phyloP scores from a whole-genome alignment of 2,329 filamentous ascomycete species.

The Xylariaceae sp. region DNA sequence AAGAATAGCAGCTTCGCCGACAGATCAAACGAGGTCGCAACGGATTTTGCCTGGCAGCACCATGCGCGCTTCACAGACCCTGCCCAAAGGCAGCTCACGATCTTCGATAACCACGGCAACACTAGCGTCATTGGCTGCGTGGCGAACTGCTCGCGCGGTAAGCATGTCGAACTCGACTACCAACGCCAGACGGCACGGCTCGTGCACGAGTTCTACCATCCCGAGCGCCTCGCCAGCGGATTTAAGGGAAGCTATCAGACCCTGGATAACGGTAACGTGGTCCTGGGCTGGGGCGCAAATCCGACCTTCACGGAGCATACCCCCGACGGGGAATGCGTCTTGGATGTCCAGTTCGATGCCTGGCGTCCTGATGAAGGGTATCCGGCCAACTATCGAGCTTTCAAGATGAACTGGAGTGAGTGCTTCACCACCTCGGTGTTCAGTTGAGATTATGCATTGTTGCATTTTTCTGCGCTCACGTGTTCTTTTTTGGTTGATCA shows the following conservation, averaged over 20 bases:
- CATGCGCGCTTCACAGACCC: slow-evolving; percentile 14
- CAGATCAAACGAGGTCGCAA: slow-evolving; percentile 12
- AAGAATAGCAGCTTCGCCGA: slow-evolving; percentile 17
- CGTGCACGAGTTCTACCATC: slow-evolving; percentile 15
- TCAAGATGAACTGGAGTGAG: slow-evolving; percentile 29
- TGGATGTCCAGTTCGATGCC: slow-evolving; percentile 30
- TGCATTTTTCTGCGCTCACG: too few species aligned
- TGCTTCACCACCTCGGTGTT: too few species aligned
- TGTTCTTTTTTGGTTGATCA: too few species aligned
- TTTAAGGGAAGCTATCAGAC: slow-evolving; percentile 14
- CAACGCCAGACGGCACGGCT: slow-evolving; percentile 10
- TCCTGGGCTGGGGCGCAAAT: slow-evolving; percentile 33
- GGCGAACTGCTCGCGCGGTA: slow-evolving; percentile 15
- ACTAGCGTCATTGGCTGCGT: slow-evolving; percentile 45
- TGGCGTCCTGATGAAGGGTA: slow-evolving; percentile 24
- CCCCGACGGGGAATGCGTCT: slow-evolving; percentile 26
- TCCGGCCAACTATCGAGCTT: slow-evolving; percentile 29
- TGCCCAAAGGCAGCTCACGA: slow-evolving; percentile 9
- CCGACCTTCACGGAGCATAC: slow-evolving; percentile 33
- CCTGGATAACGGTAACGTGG: slow-evolving; percentile 15
- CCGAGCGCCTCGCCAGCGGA: slow-evolving; percentile 9
- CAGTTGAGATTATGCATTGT: too few species aligned
- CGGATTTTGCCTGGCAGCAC: slow-evolving; percentile 18
- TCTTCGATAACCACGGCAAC: slow-evolving; percentile 38
- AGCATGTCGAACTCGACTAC: slow-evolving; percentile 14